Base-by-base conservation (phyloP, 2,329 filamentous ascomycete species). In the Grosmannia clavigera region DNA sequence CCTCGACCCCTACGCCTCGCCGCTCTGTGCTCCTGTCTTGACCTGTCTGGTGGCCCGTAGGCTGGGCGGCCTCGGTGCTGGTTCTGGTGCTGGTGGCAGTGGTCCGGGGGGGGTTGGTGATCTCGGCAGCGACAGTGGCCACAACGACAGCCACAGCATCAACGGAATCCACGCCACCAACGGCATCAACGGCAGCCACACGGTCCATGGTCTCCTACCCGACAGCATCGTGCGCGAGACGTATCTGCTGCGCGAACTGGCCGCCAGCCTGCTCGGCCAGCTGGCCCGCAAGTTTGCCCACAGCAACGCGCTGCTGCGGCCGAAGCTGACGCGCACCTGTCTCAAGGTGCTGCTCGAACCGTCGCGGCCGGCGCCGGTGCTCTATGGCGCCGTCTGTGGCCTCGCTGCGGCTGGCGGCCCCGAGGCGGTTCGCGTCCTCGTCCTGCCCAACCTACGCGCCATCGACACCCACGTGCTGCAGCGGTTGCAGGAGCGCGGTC, bases 301-400 rank as follows among this genome's bases (percentile, higher is more conserved):
- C 31, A 87, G 85, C 5, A 95, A 92, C 61, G 85, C 88, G 52
- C 86, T 90, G 16, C 82, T 97, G 31, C 90, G 91, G 61, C 86
- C 92, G 2, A 89, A 95, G 64, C 85, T 99, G 35, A 92, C 91
- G 4, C 83, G 94, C n/a, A 94, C 92, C 0, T 96, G 91, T 68
- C 81, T 97, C 40, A 96, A 96, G 74, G 85, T 88, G 67, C 92
- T 96, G 72, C 81, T 99, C 35, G 92, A 96, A 68, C 89, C 90
- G 0, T 84, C 85, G 52, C 90, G 92, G 68, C 85, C 91, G 0
- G 82, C 91, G 0, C 84, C 88, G 1, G 87, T 92, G 1, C 89
- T 96, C 68, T 99, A 94, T 70, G 94, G 94, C 53, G 90, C 92
- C 7, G 81, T 99, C 27, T 81, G 85, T 35, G 92, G 92, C 1